phyloP scores from a whole-genome alignment of 345 rosid genomes.

The Bretschneidera sinensis region DNA sequence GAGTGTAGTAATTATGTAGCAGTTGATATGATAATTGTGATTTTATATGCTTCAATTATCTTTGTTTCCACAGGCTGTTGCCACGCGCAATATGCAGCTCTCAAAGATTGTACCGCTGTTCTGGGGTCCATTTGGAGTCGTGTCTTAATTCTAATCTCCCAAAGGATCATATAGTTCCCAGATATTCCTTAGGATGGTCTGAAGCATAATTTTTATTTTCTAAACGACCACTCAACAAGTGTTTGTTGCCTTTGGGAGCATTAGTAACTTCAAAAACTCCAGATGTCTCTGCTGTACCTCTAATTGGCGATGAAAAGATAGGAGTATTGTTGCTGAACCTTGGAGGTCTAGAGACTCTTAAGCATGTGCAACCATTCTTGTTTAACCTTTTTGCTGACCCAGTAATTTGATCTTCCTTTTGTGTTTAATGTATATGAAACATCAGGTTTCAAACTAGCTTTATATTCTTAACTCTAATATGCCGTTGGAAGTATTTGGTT shows the following conservation, averaged over 20 bases:
- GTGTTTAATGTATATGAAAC: background rate
- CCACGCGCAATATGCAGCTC: slow-evolving; percentile 36
- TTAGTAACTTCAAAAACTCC: slow-evolving; percentile 52
- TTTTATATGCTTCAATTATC: background rate
- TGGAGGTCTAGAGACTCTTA: slow-evolving; percentile 97
- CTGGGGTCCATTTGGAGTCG: slow-evolving; percentile 34
- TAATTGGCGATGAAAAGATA: slow-evolving; percentile 50
- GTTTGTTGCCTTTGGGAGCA: slow-evolving; percentile 42
- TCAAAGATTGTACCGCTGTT: slow-evolving; percentile 31
- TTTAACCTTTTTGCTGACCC: slow-evolving; percentile 99
- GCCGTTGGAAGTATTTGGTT: too few species aligned
- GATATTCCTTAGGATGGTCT: slow-evolving; percentile 29
- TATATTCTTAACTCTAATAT: too few species aligned
- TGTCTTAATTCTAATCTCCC: slow-evolving; percentile 21
- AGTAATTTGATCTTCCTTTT: slow-evolving; percentile 27
- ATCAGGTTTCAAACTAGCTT: background rate
- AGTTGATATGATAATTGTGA: background rate
- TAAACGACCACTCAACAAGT: slow-evolving; percentile 25
- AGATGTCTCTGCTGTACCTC: slow-evolving; percentile 28
- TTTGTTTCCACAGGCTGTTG: slow-evolving; percentile 29
- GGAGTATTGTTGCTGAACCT: slow-evolving; percentile 93
- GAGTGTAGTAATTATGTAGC: background rate
- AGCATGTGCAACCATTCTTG: slow-evolving; percentile 95
- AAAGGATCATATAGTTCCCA: slow-evolving; percentile 20
- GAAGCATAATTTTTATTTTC: slow-evolving; percentile 19